Percentiles rank a stretch among this genome's conserved stretches.
Conservation (phyloP, 2,329 filamentous ascomycete genomes). For the Diaporthe eres region DNA sequence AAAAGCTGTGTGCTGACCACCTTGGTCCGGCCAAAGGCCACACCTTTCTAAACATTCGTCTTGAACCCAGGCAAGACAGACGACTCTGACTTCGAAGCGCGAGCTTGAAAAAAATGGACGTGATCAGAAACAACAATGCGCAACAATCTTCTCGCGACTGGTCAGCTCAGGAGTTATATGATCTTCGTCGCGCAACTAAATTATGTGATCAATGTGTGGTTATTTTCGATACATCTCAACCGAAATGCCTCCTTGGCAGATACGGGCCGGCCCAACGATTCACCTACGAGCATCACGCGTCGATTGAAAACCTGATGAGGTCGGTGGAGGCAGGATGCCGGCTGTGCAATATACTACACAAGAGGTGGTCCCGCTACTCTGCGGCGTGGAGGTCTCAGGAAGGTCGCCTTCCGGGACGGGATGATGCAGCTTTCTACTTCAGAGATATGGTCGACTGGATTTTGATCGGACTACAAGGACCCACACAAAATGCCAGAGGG, state of each 20-base stretch:
- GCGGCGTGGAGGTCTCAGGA: not conserved
- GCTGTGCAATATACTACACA: slow-evolving; percentile 1
- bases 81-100: not conserved
- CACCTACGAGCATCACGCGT: not conserved
- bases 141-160: not conserved
- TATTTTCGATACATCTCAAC: not conserved
- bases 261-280: not conserved
- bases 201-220: not conserved
- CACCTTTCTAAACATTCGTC: not conserved
- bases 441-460: not conserved
- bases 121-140: not conserved
- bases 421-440: not conserved
- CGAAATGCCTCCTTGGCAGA: not conserved
- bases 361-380: slow-evolving; percentile 7
- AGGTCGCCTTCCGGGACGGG: too few relatives aligned
- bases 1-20: not conserved
- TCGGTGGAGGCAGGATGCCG: not conserved
- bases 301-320: not conserved
- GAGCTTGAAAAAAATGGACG: not conserved
- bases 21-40: not conserved
- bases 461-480: not conserved
- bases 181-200: not conserved
- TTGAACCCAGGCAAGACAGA: not conserved
- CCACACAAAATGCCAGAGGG: not conserved
- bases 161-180: not conserved